Evolutionary conservation across 768 basidiomycete genomes (phyloP), one percentile per base, ranked within the genome.

Genomic region (Boletus vinaceobasis): DNA sequence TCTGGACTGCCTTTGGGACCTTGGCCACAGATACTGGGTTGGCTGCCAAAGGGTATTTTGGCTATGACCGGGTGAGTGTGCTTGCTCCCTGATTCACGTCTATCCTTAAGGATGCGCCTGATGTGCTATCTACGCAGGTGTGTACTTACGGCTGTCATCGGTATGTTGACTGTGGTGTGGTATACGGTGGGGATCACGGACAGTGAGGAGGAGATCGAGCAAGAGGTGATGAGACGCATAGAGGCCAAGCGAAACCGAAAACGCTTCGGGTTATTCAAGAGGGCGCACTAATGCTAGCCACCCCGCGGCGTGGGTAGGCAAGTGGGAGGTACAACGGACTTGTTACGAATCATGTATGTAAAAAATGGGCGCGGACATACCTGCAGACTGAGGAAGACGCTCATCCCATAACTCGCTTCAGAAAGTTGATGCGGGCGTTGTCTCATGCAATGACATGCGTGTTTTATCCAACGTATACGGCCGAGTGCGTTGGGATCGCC

Each of bases 121-220:
- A 55, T 23, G 4, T 40, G 19, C 63, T 55, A 64, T 60, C n/a
- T 63, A 65, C 19, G 55, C 72, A 88, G 87, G 19, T 92, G 88
- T 59, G 85, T 98, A 36, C 72, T 98, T 50, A 82, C 90, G 1
- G 94, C 92, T 2, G 74, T 90, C 14, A 57, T 96, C 37, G 96
- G 96, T 1, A 89, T 97, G 86, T 58, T 75, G 8, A 79, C 83
- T 1, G 90, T 96, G 31, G 74, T 84, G 37, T 98, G 94, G 93
- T 98, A 98, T 71, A 74, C 87, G 36, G 74, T 85, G 43, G 90
- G 91, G n/a, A 83, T 82, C 5, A 73, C 73, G 53, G 75, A 90
- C 56, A 80, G 87, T 43, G 92, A 93, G 39, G 85, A 85, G 60
- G 93, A 96, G 74, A 78, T 91, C 35, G 91, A 93, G 67, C 75